Percentiles rank a stretch among this genome's conserved stretches.
Evolutionary conservation across 768 basidiomycete genomes (phyloP).

Genomic region (Lentinula detonsa): DNA sequence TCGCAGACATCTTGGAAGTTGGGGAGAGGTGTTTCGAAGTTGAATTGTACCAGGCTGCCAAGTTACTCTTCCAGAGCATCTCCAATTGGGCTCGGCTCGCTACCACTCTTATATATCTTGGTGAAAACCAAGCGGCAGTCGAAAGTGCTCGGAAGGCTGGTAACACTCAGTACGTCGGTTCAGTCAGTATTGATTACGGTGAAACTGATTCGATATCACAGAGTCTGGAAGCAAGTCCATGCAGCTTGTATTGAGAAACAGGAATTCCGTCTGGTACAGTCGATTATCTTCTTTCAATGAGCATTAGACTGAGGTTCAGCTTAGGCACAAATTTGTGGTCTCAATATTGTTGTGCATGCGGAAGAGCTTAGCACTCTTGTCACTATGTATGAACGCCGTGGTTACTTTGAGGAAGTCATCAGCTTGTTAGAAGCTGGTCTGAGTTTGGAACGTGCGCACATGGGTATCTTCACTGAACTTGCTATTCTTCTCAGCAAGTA

Average conservation of each 20-base stretch:
- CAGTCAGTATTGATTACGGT: background rate
- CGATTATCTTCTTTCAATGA: background rate
- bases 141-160: slow-evolving; percentile 99
- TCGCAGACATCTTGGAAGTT: slow-evolving; percentile 93
- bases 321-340: slow-evolving; percentile 96
- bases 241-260: slow-evolving; percentile 96
- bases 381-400: slow-evolving; percentile 82
- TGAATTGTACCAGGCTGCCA: slow-evolving; percentile 94
- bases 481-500: slow-evolving; percentile 93
- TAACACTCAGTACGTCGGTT: slow-evolving; percentile 80
- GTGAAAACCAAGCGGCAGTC: slow-evolving; percentile 96
- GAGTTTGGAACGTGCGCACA: slow-evolving; percentile 95
- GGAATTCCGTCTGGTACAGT: slow-evolving; percentile 81
- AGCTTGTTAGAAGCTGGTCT: slow-evolving; percentile 89
- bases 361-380: slow-evolving; percentile 72
- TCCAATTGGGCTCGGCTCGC: slow-evolving; percentile 99
- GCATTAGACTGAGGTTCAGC: slow-evolving; percentile 9
- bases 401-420: slow-evolving; percentile 93
- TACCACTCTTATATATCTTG: slow-evolving; percentile 96
- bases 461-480: slow-evolving; percentile 98
- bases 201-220: slow-evolving; percentile 21
- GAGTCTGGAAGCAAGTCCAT: slow-evolving; percentile 99
- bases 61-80: slow-evolving; percentile 92
- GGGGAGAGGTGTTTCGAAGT: slow-evolving; percentile 99
- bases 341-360: slow-evolving; percentile 95